Conservation (phyloP, 23 red algal genomes). For the Gracilaria domingensis region DNA sequence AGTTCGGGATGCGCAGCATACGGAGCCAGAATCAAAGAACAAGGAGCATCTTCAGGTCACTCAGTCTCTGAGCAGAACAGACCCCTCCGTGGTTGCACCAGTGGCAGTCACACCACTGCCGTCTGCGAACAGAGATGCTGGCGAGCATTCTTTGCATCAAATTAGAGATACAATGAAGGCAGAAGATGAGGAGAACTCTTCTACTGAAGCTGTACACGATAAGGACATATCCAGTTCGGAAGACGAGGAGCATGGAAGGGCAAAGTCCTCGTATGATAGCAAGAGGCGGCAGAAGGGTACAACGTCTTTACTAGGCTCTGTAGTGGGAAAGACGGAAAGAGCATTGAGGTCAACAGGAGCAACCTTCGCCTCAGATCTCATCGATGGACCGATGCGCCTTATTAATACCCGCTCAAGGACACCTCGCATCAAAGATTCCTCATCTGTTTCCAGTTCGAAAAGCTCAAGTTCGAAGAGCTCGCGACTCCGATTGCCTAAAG, state of each 20-base stretch:
- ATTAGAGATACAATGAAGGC: not conserved
- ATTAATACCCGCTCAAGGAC: slow-evolving; percentile 13
- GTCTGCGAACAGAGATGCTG: not conserved
- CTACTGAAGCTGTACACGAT: slow-evolving; percentile 17
- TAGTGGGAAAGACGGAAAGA: slow-evolving; percentile 11
- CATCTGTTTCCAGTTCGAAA: not conserved
- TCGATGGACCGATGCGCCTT: slow-evolving; percentile 25
- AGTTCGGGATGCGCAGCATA: not conserved
- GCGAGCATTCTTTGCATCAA: not conserved
- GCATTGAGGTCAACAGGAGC: slow-evolving; percentile 6
- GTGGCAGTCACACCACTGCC: not conserved
- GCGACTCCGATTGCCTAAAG: slow-evolving; percentile 10
- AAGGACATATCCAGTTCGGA: not conserved
- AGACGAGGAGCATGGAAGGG: not conserved
- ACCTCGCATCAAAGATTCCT: slow-evolving; percentile 14
- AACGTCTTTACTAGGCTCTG: not conserved
- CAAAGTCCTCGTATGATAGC: not conserved
- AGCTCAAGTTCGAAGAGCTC: slow-evolving; percentile 9
- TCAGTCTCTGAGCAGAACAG: not conserved
- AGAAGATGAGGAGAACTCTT: slow-evolving; percentile 4
- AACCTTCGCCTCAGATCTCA: not conserved
- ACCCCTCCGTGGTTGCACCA: not conserved
- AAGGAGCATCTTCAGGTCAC: not conserved
- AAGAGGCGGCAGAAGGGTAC: not conserved
- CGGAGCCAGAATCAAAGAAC: not conserved